Percentiles rank a stretch among this genome's conserved stretches.
Conservation (phyloP, 2,329 filamentous ascomycete species). For the Fusarium xyrophilum region DNA sequence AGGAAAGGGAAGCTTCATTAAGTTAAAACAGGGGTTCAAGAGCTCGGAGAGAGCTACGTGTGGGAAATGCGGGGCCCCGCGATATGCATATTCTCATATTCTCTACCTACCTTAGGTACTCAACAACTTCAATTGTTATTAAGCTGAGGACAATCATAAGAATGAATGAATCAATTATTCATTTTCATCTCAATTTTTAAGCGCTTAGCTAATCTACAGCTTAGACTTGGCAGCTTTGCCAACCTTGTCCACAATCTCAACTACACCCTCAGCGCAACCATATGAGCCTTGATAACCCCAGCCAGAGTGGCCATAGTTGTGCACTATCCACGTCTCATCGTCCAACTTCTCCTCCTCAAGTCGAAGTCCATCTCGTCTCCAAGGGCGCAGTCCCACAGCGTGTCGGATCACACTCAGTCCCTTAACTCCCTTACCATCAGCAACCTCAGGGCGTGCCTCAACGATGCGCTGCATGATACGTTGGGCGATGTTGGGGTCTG, state of each 20-base stretch:
- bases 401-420: conserved; percentile 79
- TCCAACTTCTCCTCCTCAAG: conserved; percentile 66
- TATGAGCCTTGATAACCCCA: conserved; percentile 78
- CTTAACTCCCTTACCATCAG: conserved; percentile 71
- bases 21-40: conserved; percentile 20
- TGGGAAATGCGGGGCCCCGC: conserved; percentile 28
- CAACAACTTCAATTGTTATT: neutral
- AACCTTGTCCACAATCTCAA: conserved; percentile 72
- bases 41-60: conserved; percentile 23
- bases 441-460: conserved; percentile 68
- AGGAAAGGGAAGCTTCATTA: conserved; percentile 15
- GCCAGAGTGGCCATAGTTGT: conserved; percentile 81
- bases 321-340: conserved; percentile 71
- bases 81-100: conserved; percentile 37
- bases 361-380: conserved; percentile 74
- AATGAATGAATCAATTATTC: neutral
- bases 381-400: conserved; percentile 80
- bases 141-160: neutral
- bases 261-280: conserved; percentile 72
- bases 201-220: conserved; percentile 32
- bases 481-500: conserved; percentile 78
- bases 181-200: neutral
- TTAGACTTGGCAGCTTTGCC: conserved; percentile 39
- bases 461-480: conserved; percentile 85
- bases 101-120: neutral